Percentiles rank a stretch among this genome's conserved stretches.
Evolutionary conservation across 805 yeast genomes (phyloP).

Genomic region (Candida insectorum): DNA sequence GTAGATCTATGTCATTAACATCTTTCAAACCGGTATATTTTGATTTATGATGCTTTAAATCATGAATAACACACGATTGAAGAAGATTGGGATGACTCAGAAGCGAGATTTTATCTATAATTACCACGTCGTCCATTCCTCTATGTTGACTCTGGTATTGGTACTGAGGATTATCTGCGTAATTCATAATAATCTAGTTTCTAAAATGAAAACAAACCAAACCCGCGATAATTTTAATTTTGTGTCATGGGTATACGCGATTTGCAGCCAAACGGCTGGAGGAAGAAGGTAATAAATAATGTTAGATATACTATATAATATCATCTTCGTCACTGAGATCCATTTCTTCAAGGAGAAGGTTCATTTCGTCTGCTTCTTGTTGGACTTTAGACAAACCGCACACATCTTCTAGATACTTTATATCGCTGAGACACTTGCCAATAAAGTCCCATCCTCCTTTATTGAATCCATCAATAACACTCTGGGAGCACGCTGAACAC

Average conservation of each 20-base stretch:
- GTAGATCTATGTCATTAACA: conserved; percentile 48
- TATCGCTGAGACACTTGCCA: conserved; percentile 60
- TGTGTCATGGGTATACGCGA: too few species aligned
- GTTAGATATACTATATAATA: too few species aligned
- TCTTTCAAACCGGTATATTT: conserved; percentile 30
- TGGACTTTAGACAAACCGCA: conserved; percentile 80
- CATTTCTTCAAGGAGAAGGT: conserved; percentile 8
- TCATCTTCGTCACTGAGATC: conserved; percentile 12
- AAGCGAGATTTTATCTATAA: conserved; percentile 18
- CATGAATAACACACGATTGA: conserved; percentile 7
- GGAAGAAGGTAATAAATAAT: too few species aligned
- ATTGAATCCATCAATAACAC: conserved; percentile 51
- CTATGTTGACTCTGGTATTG: too few species aligned
- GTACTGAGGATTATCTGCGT: too few species aligned
- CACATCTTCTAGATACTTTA: conserved; percentile 65
- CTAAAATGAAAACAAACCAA: too few species aligned
- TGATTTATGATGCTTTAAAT: conserved; percentile 6
- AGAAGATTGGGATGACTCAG: conserved; percentile 13
- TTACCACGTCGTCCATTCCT: too few species aligned
- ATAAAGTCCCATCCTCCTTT: conserved; percentile 80
- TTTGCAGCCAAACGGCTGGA: too few species aligned
- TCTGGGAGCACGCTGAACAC: conserved; percentile 83
- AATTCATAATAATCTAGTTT: too few species aligned
- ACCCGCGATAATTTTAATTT: too few species aligned
- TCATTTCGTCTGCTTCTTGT: conserved; percentile 53